A percentile compares a stretch with the other conserved stretches of the same genome.
Evolutionary conservation across 306 rosid species (phyloP).

Genomic region (Cicer yamashitae): DNA sequence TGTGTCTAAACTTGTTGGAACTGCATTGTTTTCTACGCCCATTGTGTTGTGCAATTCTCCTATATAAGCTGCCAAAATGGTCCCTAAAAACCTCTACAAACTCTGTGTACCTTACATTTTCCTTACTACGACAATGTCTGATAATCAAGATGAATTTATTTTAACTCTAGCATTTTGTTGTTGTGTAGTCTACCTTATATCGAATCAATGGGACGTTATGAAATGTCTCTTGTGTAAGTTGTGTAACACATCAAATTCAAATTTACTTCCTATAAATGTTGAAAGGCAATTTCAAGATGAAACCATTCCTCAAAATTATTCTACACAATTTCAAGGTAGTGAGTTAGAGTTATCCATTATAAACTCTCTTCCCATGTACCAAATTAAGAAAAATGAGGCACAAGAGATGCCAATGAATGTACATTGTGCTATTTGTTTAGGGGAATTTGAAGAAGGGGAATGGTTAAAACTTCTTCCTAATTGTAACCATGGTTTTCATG

Average conservation of each 20-base stretch:
- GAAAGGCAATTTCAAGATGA: slow-evolving; percentile 12
- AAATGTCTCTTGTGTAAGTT: slow-evolving; percentile 15
- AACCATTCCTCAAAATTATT: slow-evolving; percentile 9
- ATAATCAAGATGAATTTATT: background rate
- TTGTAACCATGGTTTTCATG: slow-evolving; percentile 59
- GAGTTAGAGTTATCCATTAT: slow-evolving; percentile 45
- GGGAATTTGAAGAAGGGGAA: slow-evolving; percentile 67
- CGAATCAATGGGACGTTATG: slow-evolving; percentile 36
- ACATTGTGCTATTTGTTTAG: slow-evolving; percentile 65
- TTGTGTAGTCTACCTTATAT: slow-evolving; percentile 17
- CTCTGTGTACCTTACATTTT: background rate
- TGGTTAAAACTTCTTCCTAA: slow-evolving; percentile 54
- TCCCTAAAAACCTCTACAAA: slow-evolving; percentile 36
- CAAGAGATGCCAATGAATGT: slow-evolving; percentile 19
- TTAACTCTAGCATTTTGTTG: slow-evolving; percentile 15
- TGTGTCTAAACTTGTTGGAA: background rate
- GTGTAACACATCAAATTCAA: background rate
- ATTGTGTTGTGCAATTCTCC: background rate
- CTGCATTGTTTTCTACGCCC: slow-evolving; percentile 1
- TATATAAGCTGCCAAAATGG: background rate
- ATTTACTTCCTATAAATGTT: slow-evolving; percentile 5
- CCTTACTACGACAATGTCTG: slow-evolving; percentile 23
- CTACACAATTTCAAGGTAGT: slow-evolving; percentile 41
- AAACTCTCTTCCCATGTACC: slow-evolving; percentile 47
- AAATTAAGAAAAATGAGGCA: slow-evolving; percentile 48